Base-by-base conservation (phyloP, 2,329 filamentous ascomycete species). In the Calonectria naviculata region DNA sequence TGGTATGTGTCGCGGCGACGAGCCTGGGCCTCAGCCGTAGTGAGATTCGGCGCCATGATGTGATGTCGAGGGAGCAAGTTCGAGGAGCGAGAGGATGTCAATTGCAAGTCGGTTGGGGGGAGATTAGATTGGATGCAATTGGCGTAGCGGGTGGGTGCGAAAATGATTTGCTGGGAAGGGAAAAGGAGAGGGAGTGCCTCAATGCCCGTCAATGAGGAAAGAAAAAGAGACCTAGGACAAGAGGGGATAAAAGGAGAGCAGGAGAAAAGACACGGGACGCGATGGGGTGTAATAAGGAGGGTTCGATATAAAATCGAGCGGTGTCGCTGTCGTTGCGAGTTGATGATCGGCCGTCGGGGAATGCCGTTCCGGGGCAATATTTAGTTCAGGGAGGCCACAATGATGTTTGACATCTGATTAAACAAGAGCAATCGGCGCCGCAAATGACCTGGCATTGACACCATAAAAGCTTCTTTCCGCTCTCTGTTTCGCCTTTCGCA, bases 1-100 rank as follows among this genome's bases (percentile, higher is more conserved):
- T 92, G 90, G 81, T 90, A 86, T 68, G 85, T 81, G 60, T 85
- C 81, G 74, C 90, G 87, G 71, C 90, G 87, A 74, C 87, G 83
- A 73, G 83, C 81, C 70, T 85, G 84, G 76, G 83, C 82, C 70
- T 86, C 84, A 68, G 78, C 74, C 63, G 82, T 74, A 70, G 82
- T 79, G 54, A 78, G 71, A 52, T 81, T 75, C 71, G 79, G 77
- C 70, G 78, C 76, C 75, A 78, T 83, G 76, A 80, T 82, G 78
- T 73, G 76, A 66, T 29, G 38, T 74, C 67, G 65, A 62, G 38
- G 52, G 41, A 44, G 42, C 28, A 49, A 41, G 56, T 67, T 71
- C 60, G 60, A 72, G 38, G 21, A 38, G 56, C 65, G 74, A 62
- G 67, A 66, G 62, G 52, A 38, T 38, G 58, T 65, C 49, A 49